Evolutionary conservation across 2,329 filamentous ascomycete species (phyloP).

Genomic region (Akanthomyces muscarius): DNA sequence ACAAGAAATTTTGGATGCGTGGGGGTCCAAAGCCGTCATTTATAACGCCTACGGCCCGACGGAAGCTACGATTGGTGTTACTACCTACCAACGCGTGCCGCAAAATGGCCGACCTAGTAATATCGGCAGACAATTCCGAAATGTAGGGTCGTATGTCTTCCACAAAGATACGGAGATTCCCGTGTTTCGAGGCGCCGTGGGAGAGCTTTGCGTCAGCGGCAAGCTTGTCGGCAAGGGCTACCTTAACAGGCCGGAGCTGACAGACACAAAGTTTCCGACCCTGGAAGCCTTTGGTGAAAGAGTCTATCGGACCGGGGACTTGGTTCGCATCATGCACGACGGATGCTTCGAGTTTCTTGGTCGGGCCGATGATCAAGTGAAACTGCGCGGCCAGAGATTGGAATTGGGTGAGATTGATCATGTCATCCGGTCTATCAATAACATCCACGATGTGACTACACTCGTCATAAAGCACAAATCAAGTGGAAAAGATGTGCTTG

Average conservation of each 20-base stretch:
- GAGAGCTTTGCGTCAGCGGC: constrained; percentile 85
- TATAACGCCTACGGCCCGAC: constrained; percentile 94
- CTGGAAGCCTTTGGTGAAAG: constrained; percentile 54
- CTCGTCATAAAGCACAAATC: constrained; percentile 66
- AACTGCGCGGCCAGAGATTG: constrained; percentile 81
- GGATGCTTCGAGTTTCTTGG: constrained; percentile 84
- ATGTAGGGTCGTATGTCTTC: constrained; percentile 80
- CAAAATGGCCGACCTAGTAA: constrained; percentile 77
- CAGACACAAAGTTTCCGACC: constrained; percentile 68
- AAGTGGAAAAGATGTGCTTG: constrained; percentile 76
- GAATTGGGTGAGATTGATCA: constrained; percentile 92
- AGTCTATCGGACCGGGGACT: constrained; percentile 83
- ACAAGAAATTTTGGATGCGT: constrained; percentile 81
- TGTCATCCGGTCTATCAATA: constrained; percentile 59
- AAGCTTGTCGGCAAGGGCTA: constrained; percentile 88
- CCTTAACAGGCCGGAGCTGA: constrained; percentile 74
- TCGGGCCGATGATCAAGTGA: constrained; percentile 86
- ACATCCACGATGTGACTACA: constrained; percentile 68
- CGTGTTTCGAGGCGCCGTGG: constrained; percentile 73
- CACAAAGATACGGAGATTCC: constrained; percentile 64
- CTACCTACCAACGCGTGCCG: constrained; percentile 81
- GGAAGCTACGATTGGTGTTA: constrained; percentile 88
- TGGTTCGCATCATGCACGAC: constrained; percentile 77
- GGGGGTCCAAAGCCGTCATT: constrained; percentile 76
- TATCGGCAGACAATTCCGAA: constrained; percentile 81